phyloP scores from a whole-genome alignment of 768 basidiomycete species.

The Leccinum olivaceopallidum region DNA sequence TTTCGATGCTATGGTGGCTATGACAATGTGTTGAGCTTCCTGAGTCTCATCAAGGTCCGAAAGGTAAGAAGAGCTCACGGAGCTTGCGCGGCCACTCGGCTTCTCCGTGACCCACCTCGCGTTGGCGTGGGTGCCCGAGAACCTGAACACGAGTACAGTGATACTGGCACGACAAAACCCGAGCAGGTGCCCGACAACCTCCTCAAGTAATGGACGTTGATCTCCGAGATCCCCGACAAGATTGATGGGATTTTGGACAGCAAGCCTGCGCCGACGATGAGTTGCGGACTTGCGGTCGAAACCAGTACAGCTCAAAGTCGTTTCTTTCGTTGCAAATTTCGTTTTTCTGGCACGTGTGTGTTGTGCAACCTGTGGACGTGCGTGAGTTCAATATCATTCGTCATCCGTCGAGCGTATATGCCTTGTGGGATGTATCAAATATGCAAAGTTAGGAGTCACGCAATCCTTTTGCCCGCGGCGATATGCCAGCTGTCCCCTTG shows the following conservation, averaged over 20 bases:
- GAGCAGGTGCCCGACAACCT: conserved; percentile 51
- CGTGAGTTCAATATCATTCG: too few species aligned
- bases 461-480: background rate
- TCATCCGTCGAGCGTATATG: too few species aligned
- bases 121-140: conserved; percentile 55
- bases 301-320: background rate
- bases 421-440: too few species aligned
- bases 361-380: too few species aligned
- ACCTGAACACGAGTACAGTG: conserved; percentile 48
- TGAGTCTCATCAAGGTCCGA: conserved; percentile 38
- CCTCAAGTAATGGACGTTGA: conserved; percentile 50
- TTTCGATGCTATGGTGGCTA: too few species aligned
- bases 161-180: conserved; percentile 48
- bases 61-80: conserved; percentile 45
- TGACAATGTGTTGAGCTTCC: too few species aligned
- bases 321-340: too few species aligned
- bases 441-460: background rate
- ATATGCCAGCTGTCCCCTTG: too few species aligned
- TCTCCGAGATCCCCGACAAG: conserved; percentile 47
- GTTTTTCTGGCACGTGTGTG: too few species aligned
- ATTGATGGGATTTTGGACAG: conserved; percentile 53
- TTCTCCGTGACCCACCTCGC: conserved; percentile 48
- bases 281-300: conserved; percentile 3
- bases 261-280: conserved; percentile 33
- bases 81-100: conserved; percentile 45